A percentile compares a stretch with the other conserved stretches of the same genome.
phyloP scores from a whole-genome alignment of 2,329 filamentous ascomycete genomes.

The Trichocomaceae sp. region DNA sequence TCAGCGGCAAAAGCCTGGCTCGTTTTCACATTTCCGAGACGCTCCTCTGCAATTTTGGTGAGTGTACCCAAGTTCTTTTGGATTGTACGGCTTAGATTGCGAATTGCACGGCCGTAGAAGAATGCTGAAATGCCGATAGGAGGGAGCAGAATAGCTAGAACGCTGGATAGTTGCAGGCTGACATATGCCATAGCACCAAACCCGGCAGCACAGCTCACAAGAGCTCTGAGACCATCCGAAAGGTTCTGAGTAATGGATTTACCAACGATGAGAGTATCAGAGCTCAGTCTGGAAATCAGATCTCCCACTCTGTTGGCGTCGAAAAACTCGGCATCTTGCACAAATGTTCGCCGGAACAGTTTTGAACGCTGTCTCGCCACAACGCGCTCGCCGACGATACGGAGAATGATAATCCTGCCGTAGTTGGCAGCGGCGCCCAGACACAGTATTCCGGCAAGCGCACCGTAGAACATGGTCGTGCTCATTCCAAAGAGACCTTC shows the following conservation, averaged over 20 bases:
- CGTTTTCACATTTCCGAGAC: slow-evolving; percentile 93
- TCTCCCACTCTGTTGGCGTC: slow-evolving; percentile 96
- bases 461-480: slow-evolving; percentile 80
- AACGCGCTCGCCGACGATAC: slow-evolving; percentile 91
- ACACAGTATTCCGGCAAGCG: slow-evolving; percentile 67
- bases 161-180: slow-evolving; percentile 79
- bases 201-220: slow-evolving; percentile 84
- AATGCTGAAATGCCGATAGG: slow-evolving; percentile 86
- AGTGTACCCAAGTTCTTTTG: slow-evolving; percentile 88
- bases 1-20: slow-evolving; percentile 95
- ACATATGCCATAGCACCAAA: slow-evolving; percentile 95
- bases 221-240: slow-evolving; percentile 84
- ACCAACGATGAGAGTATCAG: slow-evolving; percentile 94
- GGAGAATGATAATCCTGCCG: slow-evolving; percentile 82
- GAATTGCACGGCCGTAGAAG: slow-evolving; percentile 81
- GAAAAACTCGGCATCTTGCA: slow-evolving; percentile 99
- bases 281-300: slow-evolving; percentile 88
- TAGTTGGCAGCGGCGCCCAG: slow-evolving; percentile 88
- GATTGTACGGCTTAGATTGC: slow-evolving; percentile 83
- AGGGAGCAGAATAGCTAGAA: slow-evolving; percentile 80
- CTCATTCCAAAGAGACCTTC: slow-evolving; percentile 73
- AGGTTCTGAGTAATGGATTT: slow-evolving; percentile 98
- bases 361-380: slow-evolving; percentile 83
- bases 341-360: slow-evolving; percentile 83
- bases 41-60: slow-evolving; percentile 96